Percentiles rank a stretch among this genome's conserved stretches.
Conservation (phyloP, 2,329 filamentous ascomycete species). For the Aspergillus tamarii region DNA sequence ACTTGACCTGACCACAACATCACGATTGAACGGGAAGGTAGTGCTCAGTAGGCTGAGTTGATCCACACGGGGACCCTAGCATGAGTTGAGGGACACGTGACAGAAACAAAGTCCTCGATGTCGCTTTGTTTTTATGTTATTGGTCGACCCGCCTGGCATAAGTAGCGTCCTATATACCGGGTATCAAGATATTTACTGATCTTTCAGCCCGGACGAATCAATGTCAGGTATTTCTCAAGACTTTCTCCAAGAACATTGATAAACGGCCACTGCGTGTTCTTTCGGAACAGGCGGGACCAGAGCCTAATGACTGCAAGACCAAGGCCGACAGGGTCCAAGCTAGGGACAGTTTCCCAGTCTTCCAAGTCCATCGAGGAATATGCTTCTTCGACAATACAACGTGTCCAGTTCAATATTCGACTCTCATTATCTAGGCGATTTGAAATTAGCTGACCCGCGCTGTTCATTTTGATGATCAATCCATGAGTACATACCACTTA, state of each 20-base stretch:
- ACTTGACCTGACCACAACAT: not conserved
- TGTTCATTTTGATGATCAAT: not conserved
- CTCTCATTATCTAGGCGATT: constrained; percentile 32
- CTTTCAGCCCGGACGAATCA: constrained; percentile 23
- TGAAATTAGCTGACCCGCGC: not conserved
- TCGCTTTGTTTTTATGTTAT: not conserved
- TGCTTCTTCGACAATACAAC: constrained; percentile 37
- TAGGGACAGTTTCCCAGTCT: constrained; percentile 26
- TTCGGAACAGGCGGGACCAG: constrained; percentile 36
- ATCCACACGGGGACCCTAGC: not conserved
- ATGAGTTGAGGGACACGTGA: not conserved
- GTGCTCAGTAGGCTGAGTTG: not conserved
- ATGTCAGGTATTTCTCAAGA: constrained; percentile 32
- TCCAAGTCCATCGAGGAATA: constrained; percentile 36
- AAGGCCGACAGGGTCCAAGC: constrained; percentile 30
- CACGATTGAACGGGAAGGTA: not conserved
- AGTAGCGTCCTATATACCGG: not conserved
- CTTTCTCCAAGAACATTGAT: constrained; percentile 38
- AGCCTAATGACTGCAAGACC: constrained; percentile 34
- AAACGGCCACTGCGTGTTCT: constrained; percentile 39
- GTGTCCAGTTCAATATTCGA: constrained; percentile 36
- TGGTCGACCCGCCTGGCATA: not conserved
- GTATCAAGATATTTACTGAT: not conserved
- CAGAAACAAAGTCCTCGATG: not conserved
- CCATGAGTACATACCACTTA: constrained; percentile 29